Base-by-base conservation (phyloP, 129 eudicot species). In the Flaveria trinervia region DNA sequence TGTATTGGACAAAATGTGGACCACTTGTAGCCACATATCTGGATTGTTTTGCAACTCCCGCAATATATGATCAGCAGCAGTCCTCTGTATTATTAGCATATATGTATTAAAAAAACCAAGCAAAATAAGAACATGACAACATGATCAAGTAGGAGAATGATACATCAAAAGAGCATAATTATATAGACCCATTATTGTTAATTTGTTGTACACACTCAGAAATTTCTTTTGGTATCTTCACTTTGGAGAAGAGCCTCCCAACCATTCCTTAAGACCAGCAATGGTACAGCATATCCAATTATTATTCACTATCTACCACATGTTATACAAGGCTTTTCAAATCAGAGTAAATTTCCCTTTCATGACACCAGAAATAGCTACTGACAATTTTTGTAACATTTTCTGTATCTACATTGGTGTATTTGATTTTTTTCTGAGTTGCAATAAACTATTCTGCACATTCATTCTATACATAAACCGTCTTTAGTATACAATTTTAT, bases 11-110 rank as follows among this genome's bases (percentile, higher is more conserved):
- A 94, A 82, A 68, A 94, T 89, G 88, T 91, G 98, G 77, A 94
- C 97, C 76, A 94, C 98, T 87, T 94, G 98, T 75, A 94, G 97
- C 98, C 98, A 94, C 93, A 86, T 94, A 66, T 94, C 96, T 22
- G 96, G 93, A 82, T 94, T 94, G 77, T 86, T 89, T 83, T 94
- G 97, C 85, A 94, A 83, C 50, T 94, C 98, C 71, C 97, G 84
- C 83, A 94, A 80, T 50, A 94, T 89, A 56, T 84, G 96, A 80
- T 94, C 98, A 5, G 98, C 97, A 26, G 98, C 96, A 49, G 93
- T 74, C 84, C 98, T 94, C 98, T 94, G 92, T 39, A 65, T 16
- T 68, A 74, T 44, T 64, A 81, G 70, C 44, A 59, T 45, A 73
- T 7, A 52, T 43, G 13, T 60, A 66, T 64, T 9, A 79, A 15